Evolutionary conservation across 2,329 filamentous ascomycete species (phyloP).

Genomic region (Cadophora sp.): DNA sequence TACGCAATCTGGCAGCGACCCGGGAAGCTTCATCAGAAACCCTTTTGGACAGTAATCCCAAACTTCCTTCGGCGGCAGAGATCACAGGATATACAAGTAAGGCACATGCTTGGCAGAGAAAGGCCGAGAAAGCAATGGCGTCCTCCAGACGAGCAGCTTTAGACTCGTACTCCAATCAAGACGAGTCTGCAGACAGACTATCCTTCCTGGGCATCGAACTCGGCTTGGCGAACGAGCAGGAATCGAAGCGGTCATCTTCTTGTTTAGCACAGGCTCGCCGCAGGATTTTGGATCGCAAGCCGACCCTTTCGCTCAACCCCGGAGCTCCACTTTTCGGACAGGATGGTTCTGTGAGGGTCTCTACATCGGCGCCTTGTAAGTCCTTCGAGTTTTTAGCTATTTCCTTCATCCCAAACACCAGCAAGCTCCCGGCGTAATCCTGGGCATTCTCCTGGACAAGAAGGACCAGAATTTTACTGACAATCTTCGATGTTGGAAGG

Average conservation of each 20-base stretch:
- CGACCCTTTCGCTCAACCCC: not conserved
- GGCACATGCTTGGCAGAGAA: not conserved
- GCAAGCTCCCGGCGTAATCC: too few species aligned
- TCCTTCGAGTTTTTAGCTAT: not conserved
- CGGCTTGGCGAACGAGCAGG: not conserved
- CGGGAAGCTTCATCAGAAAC: not conserved
- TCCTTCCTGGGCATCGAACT: not conserved
- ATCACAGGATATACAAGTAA: not conserved
- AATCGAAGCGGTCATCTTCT: not conserved
- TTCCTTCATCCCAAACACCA: too few species aligned
- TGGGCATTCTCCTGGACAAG: too few species aligned
- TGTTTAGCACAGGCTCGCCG: not conserved
- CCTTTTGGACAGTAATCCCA: not conserved
- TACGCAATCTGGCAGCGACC: not conserved
- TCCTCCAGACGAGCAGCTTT: not conserved
- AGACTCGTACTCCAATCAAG: not conserved
- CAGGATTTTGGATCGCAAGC: not conserved
- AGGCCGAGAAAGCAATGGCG: not conserved
- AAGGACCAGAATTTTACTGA: too few species aligned
- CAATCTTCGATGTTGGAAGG: not conserved
- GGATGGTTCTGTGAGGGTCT: not conserved
- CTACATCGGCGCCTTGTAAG: not conserved
- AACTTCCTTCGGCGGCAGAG: not conserved
- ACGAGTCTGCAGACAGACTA: not conserved
- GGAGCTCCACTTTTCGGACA: not conserved